phyloP scores from a whole-genome alignment of 2,329 filamentous ascomycete species.

The Dothistroma pini region DNA sequence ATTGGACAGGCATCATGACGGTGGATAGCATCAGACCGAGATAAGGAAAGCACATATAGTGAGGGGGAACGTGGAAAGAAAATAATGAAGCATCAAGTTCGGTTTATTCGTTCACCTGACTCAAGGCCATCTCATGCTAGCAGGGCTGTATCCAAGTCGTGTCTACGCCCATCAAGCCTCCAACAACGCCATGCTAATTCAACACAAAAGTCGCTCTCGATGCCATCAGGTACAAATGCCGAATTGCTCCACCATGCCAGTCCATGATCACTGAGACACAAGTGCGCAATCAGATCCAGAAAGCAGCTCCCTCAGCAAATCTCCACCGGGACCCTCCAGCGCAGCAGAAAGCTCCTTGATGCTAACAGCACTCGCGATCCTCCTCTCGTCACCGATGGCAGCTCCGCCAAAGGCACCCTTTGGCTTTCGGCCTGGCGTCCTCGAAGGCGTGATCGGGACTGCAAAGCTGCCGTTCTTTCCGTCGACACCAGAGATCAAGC shows the following conservation, averaged over 20 bases:
- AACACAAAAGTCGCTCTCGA: not conserved
- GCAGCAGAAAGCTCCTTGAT: conserved; percentile 33
- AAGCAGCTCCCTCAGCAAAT: conserved; percentile 35
- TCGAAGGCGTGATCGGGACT: conserved; percentile 58
- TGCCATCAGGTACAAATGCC: not conserved
- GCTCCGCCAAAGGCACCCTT: conserved; percentile 41
- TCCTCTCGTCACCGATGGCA: conserved; percentile 59
- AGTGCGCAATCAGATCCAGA: not conserved
- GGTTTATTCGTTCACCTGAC: not conserved
- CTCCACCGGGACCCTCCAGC: conserved; percentile 36
- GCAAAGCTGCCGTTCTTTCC: conserved; percentile 66
- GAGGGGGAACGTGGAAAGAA: not conserved
- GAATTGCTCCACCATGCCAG: not conserved
- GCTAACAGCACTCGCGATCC: conserved; percentile 35
- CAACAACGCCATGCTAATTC: not conserved
- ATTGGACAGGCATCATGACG: too few relatives aligned
- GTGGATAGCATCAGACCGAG: too few relatives aligned
- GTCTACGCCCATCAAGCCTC: not conserved
- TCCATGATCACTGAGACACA: not conserved
- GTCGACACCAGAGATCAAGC: conserved; percentile 68
- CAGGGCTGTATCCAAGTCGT: not conserved
- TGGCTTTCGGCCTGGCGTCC: conserved; percentile 65
- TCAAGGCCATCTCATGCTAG: not conserved
- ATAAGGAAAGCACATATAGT: too few relatives aligned
- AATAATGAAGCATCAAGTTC: not conserved